phyloP scores from a whole-genome alignment of 805 yeast species.

The Kodamaea lidongshanica region DNA sequence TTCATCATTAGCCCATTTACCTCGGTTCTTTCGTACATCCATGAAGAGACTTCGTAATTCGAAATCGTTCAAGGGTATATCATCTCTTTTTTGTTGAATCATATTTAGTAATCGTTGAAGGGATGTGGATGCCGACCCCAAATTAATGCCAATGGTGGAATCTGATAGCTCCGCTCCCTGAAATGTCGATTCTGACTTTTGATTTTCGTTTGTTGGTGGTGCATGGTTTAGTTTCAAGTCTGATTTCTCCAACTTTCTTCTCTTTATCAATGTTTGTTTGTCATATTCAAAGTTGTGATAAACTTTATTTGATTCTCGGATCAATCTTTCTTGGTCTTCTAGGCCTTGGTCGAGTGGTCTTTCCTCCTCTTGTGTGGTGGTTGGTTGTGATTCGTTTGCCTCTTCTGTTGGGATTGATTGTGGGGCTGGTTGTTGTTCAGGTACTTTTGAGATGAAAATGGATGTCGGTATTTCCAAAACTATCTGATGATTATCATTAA shows the following conservation, averaged over 20 bases:
- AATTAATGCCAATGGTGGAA: constrained; percentile 26
- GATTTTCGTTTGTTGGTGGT: background rate
- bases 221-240: constrained; percentile 55
- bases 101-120: constrained; percentile 73
- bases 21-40: constrained; percentile 91
- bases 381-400: background rate
- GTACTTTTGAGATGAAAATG: constrained; percentile 12
- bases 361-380: constrained; percentile 3
- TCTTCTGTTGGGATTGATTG: background rate
- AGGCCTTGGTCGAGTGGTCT: constrained; percentile 7
- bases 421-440: background rate
- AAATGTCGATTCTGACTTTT: constrained; percentile 2
- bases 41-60: constrained; percentile 79
- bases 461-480: constrained; percentile 31
- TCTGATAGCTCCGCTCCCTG: constrained; percentile 15
- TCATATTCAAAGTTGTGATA: constrained; percentile 77
- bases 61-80: constrained; percentile 64
- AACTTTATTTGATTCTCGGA: constrained; percentile 62
- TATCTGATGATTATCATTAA: constrained; percentile 25
- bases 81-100: constrained; percentile 76
- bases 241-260: constrained; percentile 72
- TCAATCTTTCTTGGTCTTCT: constrained; percentile 40
- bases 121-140: constrained; percentile 35
- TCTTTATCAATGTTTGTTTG: constrained; percentile 64
- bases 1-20: constrained; percentile 97